Evolutionary conservation across 2,329 filamentous ascomycete genomes (phyloP), one percentile per base, ranked within the genome.

Genomic region (Aspergillus caelatus): DNA sequence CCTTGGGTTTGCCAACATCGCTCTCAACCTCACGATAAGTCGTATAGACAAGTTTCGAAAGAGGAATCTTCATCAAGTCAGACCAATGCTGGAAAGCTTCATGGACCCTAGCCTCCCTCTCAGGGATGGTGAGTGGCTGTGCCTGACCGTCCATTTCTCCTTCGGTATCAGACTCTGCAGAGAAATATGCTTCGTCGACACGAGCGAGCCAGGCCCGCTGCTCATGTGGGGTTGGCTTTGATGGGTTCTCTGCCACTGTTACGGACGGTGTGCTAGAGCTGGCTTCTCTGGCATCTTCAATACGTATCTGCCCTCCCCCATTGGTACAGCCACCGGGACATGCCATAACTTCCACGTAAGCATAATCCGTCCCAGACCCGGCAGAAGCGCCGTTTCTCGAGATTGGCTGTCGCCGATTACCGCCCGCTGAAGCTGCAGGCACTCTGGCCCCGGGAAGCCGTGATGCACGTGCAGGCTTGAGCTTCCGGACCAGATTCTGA

Each of bases 251-350:
- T 67, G 70, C 53, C 77, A 77, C 23, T 10, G 62, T 32, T 21
- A 58, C 46, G 26, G 56, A 52, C 62, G 70, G 64, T 56, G 60
- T 48, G 58, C 67, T 57, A 28, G 65, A 56, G 53, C 65, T 65
- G 19, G 65, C 69, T 55, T 77, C 74, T 48, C 73, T 70, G 21
- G 91, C 87, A 75, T 98, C 95, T 59, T 93, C 91, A 30, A 92
- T 87, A 74, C 97, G 97, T 75, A 99, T 89, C 81, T 99, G 95
- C 0, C 95, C 95, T 43, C 95, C 95, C 2, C 95, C 95, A 72
- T 99, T 99, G 60, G 95, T 99, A 80, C 95, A 99, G 3, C 95
- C 95, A n/a, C 95, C 95, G 0, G 95, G 95, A 77, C 95, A 99
- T 16, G 95, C 95, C 95, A 99, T 99, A 63, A 99, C 95, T 79